Evolutionary conservation across 1,284 basidiomycete genomes (phyloP).

Genomic region (Ceratobasidium theobromae): DNA sequence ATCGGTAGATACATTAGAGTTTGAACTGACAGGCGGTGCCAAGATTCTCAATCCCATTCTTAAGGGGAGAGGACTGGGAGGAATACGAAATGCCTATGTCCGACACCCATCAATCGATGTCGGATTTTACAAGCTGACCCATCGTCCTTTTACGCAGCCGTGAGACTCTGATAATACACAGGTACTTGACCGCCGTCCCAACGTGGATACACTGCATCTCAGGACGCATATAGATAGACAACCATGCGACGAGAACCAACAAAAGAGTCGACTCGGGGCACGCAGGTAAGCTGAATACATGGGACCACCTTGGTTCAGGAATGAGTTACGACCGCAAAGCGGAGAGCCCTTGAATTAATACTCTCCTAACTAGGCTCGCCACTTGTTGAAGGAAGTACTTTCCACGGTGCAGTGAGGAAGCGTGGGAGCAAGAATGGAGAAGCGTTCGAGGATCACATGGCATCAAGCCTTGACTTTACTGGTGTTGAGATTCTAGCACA

Average conservation of each 20-base stretch:
- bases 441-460: background rate
- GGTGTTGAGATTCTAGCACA: background rate
- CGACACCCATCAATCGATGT: slow-evolving; percentile 15
- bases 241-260: too few relatives aligned
- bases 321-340: too few relatives aligned
- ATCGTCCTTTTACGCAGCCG: background rate
- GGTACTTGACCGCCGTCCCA: background rate
- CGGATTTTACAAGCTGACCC: background rate
- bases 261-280: too few relatives aligned
- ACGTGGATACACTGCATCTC: too few relatives aligned
- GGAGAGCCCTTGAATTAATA: too few relatives aligned
- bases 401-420: background rate
- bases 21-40: background rate
- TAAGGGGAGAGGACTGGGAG: too few relatives aligned
- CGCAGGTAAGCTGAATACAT: too few relatives aligned
- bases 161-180: slow-evolving; percentile 10
- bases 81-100: too few relatives aligned
- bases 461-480: background rate
- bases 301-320: too few relatives aligned
- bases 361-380: too few relatives aligned
- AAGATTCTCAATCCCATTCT: too few relatives aligned
- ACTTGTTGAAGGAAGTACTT: too few relatives aligned
- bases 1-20: slow-evolving; percentile 16
- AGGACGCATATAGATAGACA: background rate
- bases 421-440: slow-evolving; percentile 4